phyloP scores from a whole-genome alignment of 2,329 filamentous ascomycete species.

The Phaeophleospora eucalypticola region DNA sequence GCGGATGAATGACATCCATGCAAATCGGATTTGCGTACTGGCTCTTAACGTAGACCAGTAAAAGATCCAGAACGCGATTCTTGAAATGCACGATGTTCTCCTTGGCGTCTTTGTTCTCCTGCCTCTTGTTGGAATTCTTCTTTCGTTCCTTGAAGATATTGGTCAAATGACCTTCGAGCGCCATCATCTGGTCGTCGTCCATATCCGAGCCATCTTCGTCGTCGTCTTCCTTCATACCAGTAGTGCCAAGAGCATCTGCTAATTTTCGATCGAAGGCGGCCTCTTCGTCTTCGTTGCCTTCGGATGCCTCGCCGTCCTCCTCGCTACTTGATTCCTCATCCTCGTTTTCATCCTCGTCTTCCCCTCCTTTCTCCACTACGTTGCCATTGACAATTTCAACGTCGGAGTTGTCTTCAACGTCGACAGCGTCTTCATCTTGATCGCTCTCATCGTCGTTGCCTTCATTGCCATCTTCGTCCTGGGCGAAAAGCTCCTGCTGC shows the following conservation, averaged over 20 bases:
- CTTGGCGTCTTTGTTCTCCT: constrained; percentile 81
- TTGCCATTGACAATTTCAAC: constrained; percentile 34
- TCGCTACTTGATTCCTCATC: constrained; percentile 23
- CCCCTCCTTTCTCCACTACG: constrained; percentile 21
- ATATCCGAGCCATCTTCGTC: constrained; percentile 70
- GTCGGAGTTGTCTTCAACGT: constrained; percentile 35
- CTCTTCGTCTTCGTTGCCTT: constrained; percentile 45
- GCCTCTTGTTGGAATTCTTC: constrained; percentile 62
- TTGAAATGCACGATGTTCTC: constrained; percentile 93
- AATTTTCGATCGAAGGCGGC: constrained; percentile 70
- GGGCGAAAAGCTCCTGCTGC: constrained; percentile 80
- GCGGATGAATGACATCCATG: constrained; percentile 67
- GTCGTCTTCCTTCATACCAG: constrained; percentile 53
- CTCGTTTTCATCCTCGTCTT: constrained; percentile 25
- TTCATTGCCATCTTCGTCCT: constrained; percentile 34
- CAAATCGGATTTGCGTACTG: constrained; percentile 65
- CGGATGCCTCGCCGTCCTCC: constrained; percentile 22
- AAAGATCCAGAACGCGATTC: constrained; percentile 81
- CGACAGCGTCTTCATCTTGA: constrained; percentile 26
- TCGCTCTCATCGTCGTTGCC: constrained; percentile 23
- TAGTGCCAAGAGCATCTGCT: constrained; percentile 71
- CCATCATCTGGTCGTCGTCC: constrained; percentile 94
- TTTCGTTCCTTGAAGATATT: constrained; percentile 81
- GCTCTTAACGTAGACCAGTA: constrained; percentile 79
- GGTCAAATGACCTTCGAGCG: constrained; percentile 74